These are phyloP conservation scores for Wallacemonas collosoma DNA, from an alignment of 208 protist genomes.

Conservation along the genomic window DNA sequence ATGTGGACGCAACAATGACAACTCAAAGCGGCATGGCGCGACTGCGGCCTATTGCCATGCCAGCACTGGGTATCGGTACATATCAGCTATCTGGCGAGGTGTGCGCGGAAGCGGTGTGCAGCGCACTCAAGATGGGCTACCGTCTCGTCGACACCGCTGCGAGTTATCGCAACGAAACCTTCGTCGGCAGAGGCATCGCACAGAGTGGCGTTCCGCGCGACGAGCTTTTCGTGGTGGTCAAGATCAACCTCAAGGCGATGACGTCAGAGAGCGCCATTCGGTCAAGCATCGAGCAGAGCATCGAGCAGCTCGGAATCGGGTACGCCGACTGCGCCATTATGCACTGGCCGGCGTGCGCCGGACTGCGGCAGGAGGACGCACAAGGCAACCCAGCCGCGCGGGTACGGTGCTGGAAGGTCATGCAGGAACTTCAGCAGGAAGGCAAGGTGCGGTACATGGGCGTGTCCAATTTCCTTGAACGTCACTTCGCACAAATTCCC, in stretches of 20 bases:
- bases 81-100: slow-evolving; percentile 75
- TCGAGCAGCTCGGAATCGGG: slow-evolving; percentile 56
- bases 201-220: slow-evolving; percentile 59
- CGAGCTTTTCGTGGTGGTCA: slow-evolving; percentile 76
- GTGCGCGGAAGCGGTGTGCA: slow-evolving; percentile 47
- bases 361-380: slow-evolving; percentile 43
- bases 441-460: slow-evolving; percentile 63
- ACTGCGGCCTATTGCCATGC: slow-evolving; percentile 28
- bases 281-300: slow-evolving; percentile 49
- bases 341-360: slow-evolving; percentile 86
- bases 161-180: slow-evolving; percentile 75
- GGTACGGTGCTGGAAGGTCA: slow-evolving; percentile 62
- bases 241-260: slow-evolving; percentile 78
- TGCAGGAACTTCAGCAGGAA: slow-evolving; percentile 56
- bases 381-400: slow-evolving; percentile 57
- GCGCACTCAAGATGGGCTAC: slow-evolving; percentile 66
- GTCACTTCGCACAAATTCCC: slow-evolving; percentile 63
- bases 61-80: slow-evolving; percentile 78
- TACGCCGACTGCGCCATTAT: slow-evolving; percentile 81
- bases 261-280: slow-evolving; percentile 31
- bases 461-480: slow-evolving; percentile 80
- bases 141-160: slow-evolving; percentile 87
- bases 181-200: slow-evolving; percentile 63
- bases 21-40: not conserved
- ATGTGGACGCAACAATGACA: not conserved